Conservation (phyloP, 2,329 filamentous ascomycete species). For the Cladosporium sp. region DNA sequence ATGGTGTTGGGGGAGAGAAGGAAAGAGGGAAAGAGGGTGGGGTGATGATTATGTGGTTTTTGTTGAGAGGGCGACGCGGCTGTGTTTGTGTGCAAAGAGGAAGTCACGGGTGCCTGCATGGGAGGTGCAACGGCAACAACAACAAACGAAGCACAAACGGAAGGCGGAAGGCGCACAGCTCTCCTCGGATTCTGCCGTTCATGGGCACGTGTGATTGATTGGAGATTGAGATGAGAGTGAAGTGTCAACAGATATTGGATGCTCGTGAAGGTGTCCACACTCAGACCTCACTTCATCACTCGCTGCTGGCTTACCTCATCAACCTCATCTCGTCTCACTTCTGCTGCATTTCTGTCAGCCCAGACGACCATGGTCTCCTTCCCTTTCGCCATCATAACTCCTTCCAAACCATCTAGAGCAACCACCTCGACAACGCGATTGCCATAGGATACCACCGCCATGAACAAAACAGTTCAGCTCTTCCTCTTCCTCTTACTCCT, state of each 20-base stretch:
- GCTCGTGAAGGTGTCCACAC: too few relatives aligned
- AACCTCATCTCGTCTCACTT: too few relatives aligned
- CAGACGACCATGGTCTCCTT: too few relatives aligned
- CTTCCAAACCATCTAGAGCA: not conserved
- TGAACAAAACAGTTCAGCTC: conserved; percentile 8
- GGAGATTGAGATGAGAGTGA: too few relatives aligned
- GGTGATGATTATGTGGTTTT: not conserved
- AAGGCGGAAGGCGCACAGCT: too few relatives aligned
- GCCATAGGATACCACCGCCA: not conserved
- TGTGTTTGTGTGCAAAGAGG: not conserved
- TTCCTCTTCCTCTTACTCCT: not conserved
- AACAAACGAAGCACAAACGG: conserved; percentile 4
- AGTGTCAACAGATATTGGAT: too few relatives aligned
- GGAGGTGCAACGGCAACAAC: too few relatives aligned
- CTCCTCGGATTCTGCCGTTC: not conserved
- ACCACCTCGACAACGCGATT: not conserved
- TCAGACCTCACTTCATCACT: too few relatives aligned
- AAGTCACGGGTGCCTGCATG: conserved; percentile 7
- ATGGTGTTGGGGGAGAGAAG: not conserved
- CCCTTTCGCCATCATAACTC: not conserved
- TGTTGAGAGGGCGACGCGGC: not conserved
- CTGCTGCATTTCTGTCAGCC: too few relatives aligned
- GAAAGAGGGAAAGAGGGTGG: not conserved
- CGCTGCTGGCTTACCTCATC: not conserved
- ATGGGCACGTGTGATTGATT: too few relatives aligned